phyloP scores from a whole-genome alignment of 2,329 filamentous ascomycete species.

The Zopfia rhizophila region DNA sequence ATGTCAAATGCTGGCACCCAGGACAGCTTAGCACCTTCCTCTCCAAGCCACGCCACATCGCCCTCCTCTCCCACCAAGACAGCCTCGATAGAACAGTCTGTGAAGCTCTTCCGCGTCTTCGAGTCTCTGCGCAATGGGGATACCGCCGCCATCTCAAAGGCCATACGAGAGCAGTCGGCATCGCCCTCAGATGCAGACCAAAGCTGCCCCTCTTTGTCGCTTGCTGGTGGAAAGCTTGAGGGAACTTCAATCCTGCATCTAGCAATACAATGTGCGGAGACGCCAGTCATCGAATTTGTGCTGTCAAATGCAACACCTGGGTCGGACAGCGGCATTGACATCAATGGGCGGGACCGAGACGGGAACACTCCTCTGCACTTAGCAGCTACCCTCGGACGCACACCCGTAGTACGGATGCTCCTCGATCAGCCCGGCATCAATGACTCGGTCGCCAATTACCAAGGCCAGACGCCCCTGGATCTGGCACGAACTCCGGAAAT shows the following conservation, averaged over 20 bases:
- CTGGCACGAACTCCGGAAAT: conserved; percentile 92
- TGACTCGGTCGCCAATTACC: conserved; percentile 85
- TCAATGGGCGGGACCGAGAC: conserved; percentile 91
- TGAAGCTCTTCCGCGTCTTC: conserved; percentile 92
- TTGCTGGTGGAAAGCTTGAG: conserved; percentile 64
- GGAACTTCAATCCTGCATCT: conserved; percentile 93
- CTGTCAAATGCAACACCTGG: conserved; percentile 68
- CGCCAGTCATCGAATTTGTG: conserved; percentile 93
- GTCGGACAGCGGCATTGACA: conserved; percentile 74
- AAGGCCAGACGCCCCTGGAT: conserved; percentile 86
- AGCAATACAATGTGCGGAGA: conserved; percentile 94
- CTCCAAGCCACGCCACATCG: conserved; percentile 29
- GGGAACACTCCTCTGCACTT: conserved; percentile 94
- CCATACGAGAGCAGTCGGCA: conserved; percentile 72
- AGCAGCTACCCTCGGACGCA: conserved; percentile 83
- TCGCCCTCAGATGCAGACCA: conserved; percentile 47
- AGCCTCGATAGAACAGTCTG: conserved; percentile 83
- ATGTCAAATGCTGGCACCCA: conserved; percentile 25
- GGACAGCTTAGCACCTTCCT: conserved; percentile 30
- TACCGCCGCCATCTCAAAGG: conserved; percentile 87
- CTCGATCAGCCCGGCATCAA: conserved; percentile 87
- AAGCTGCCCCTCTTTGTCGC: conserved; percentile 60
- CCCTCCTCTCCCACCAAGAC: conserved; percentile 46
- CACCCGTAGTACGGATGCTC: conserved; percentile 82
- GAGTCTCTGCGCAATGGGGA: conserved; percentile 92